Percentiles rank a stretch among this genome's conserved stretches.
phyloP scores from a whole-genome alignment of 768 basidiomycete genomes.

The Mycena albidolilacea region DNA sequence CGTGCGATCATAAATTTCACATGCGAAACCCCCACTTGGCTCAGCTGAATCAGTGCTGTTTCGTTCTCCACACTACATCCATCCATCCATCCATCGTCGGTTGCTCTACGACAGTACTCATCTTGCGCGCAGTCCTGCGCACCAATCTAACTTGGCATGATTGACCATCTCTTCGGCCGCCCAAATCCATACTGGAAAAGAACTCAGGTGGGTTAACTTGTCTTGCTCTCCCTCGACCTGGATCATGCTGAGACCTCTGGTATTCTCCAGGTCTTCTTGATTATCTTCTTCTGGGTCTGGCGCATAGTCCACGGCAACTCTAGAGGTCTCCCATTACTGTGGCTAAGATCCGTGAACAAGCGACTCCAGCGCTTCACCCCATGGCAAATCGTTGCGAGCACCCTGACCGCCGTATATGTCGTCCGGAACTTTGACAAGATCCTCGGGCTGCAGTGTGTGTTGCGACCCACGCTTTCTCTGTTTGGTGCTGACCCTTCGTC shows the following conservation, averaged over 20 bases:
- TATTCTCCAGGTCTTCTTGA: constrained; percentile 81
- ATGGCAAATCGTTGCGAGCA: constrained; percentile 94
- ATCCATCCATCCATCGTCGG: neutral
- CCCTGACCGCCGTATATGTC: constrained; percentile 88
- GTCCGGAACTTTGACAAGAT: constrained; percentile 89
- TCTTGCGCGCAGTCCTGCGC: neutral
- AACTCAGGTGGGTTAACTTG: constrained; percentile 69
- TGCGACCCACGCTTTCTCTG: constrained; percentile 3
- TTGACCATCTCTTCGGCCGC: constrained; percentile 92
- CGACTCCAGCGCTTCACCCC: constrained; percentile 86
- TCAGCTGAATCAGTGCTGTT: neutral
- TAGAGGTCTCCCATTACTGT: constrained; percentile 76
- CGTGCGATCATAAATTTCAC: constrained; percentile 3
- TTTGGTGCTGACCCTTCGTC: constrained; percentile 24
- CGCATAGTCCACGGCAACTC: constrained; percentile 77
- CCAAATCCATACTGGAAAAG: constrained; percentile 94
- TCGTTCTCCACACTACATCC: neutral
- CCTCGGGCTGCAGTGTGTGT: constrained; percentile 84
- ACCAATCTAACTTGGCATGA: constrained; percentile 66
- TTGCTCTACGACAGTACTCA: neutral
- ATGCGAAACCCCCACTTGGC: neutral
- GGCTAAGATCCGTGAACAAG: constrained; percentile 73
- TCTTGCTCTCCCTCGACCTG: neutral
- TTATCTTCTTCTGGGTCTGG: constrained; percentile 94
- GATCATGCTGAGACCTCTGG: constrained; percentile 4